These are phyloP conservation scores for Apiotrichum gracile DNA, from an alignment of 1,284 basidiomycete genomes.

Conservation along the genomic window DNA sequence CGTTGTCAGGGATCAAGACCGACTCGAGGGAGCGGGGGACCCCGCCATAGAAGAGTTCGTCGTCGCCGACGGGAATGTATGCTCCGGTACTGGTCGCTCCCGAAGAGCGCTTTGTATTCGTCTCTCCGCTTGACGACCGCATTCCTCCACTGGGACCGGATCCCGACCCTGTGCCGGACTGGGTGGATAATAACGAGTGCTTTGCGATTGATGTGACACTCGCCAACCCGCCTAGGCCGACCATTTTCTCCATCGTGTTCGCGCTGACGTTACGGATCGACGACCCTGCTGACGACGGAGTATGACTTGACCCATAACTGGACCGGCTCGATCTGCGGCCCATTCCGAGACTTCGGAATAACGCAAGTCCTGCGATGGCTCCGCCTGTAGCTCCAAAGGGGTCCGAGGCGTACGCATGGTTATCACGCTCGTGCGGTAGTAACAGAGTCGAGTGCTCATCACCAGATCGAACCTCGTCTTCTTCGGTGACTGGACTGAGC, in stretches of 20 bases:
- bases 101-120: neutral
- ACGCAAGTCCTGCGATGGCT: slow-evolving; percentile 3
- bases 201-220: neutral
- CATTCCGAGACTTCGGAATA: slow-evolving; percentile 10
- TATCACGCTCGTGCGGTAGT: neutral
- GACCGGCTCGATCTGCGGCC: neutral
- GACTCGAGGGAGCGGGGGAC: neutral
- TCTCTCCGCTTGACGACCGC: neutral
- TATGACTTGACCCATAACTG: neutral
- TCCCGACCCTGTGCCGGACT: neutral
- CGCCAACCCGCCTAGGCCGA: slow-evolving; percentile 1
- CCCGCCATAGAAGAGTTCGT: slow-evolving; percentile 14
- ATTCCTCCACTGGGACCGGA: neutral
- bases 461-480: neutral
- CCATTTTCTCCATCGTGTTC: slow-evolving; percentile 16
- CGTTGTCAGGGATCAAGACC: neutral
- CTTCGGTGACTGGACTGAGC: neutral
- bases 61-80: slow-evolving; percentile 9
- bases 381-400: neutral
- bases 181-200: neutral
- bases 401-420: neutral
- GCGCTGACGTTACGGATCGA: slow-evolving; percentile 12
- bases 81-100: neutral
- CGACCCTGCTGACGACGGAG: neutral
- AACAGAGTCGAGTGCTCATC: neutral